A percentile compares a stretch with the other conserved stretches of the same genome.
phyloP scores from a whole-genome alignment of 2,329 filamentous ascomycete species.

The Apiospora hydei region DNA sequence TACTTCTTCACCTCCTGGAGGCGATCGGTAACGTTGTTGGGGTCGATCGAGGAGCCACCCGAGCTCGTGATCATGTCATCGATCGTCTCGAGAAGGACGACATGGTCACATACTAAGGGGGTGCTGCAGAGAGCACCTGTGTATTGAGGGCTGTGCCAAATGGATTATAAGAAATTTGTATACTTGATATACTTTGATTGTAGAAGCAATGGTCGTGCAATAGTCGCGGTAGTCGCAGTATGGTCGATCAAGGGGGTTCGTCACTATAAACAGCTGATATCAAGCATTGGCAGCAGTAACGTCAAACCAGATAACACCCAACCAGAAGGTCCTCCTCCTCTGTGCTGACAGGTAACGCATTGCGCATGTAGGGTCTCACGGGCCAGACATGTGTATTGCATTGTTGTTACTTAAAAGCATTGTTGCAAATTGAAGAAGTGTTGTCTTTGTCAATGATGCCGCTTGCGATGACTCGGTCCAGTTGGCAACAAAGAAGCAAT shows the following conservation, averaged over 20 bases:
- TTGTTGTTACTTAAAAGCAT: constrained; percentile 1
- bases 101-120: background rate
- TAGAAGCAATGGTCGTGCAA: too few species aligned
- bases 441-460: background rate
- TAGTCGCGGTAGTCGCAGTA: background rate
- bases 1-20: constrained; percentile 1
- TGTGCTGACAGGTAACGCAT: too few species aligned
- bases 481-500: background rate
- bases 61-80: background rate
- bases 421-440: background rate
- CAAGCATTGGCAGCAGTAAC: too few species aligned
- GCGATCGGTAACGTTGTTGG: background rate
- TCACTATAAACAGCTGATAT: too few species aligned
- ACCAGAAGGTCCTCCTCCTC: background rate
- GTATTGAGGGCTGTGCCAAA: background rate
- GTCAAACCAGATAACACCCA: background rate
- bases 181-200: too few species aligned
- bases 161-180: too few species aligned
- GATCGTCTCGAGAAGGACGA: constrained; percentile 4
- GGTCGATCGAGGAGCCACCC: background rate
- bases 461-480: background rate
- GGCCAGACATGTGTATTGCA: background rate
- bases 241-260: background rate
- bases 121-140: background rate
- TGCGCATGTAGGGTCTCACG: background rate